Conservation (phyloP, 345 rosid genomes). For the Salix purpurea region DNA sequence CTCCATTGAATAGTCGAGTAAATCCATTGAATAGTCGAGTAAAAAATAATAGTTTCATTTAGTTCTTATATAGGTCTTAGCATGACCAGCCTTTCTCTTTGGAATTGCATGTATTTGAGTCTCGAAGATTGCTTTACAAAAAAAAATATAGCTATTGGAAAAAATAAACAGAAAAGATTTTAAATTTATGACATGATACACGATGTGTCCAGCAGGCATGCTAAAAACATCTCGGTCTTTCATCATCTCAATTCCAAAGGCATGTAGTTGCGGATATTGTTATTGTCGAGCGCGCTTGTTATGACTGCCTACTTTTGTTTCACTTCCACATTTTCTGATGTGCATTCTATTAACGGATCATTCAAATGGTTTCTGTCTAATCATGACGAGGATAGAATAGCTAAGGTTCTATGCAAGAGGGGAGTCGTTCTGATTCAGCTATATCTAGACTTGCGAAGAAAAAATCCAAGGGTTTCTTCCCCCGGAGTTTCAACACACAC, state of each 20-base stretch:
- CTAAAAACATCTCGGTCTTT: not conserved
- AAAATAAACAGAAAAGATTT: too few relatives aligned
- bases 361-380: not conserved
- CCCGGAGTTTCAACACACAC: slow-evolving; percentile 66
- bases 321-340: not conserved
- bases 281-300: not conserved
- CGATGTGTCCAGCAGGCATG: too few relatives aligned
- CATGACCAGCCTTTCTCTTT: too few relatives aligned
- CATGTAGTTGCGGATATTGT: not conserved
- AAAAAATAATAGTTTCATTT: too few relatives aligned
- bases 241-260: not conserved
- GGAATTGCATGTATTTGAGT: too few relatives aligned
- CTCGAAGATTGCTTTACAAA: too few relatives aligned
- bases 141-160: too few relatives aligned
- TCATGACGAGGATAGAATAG: slow-evolving; percentile 53
- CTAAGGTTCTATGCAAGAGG: slow-evolving; percentile 36
- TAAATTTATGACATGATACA: too few relatives aligned
- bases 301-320: not conserved
- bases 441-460: slow-evolving; percentile 48
- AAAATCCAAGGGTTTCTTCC: slow-evolving; percentile 43
- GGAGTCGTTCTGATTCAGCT: slow-evolving; percentile 35
- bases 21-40: too few relatives aligned
- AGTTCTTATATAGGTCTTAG: too few relatives aligned
- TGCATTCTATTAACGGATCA: not conserved
- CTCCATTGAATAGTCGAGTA: too few relatives aligned